A percentile compares a stretch with the other conserved stretches of the same genome.
Conservation (phyloP, 2,329 filamentous ascomycete genomes). For the Aspergillus udagawae region DNA sequence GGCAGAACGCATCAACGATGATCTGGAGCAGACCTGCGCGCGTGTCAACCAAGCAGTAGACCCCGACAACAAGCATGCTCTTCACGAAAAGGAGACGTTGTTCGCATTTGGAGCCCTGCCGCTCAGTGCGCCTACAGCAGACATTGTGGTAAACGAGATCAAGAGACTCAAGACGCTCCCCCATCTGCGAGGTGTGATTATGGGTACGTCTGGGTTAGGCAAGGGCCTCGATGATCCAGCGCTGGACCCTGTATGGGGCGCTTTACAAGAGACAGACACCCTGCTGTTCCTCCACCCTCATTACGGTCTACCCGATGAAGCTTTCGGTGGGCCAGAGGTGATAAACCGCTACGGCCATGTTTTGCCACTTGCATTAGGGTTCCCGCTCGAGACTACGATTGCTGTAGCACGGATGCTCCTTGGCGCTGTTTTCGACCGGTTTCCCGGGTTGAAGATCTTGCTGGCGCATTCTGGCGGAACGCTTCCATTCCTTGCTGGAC, state of each 20-base stretch:
- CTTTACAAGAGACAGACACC: slow-evolving; percentile 61
- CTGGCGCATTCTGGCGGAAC: slow-evolving; percentile 87
- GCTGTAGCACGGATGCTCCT: slow-evolving; percentile 83
- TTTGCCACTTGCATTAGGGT: slow-evolving; percentile 77
- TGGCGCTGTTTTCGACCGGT: slow-evolving; percentile 77
- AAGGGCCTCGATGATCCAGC: slow-evolving; percentile 72
- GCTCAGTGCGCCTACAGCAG: slow-evolving; percentile 61
- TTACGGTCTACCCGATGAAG: slow-evolving; percentile 76
- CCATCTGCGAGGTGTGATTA: slow-evolving; percentile 77
- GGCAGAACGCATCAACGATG: slow-evolving; percentile 69
- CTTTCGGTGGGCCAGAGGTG: slow-evolving; percentile 73
- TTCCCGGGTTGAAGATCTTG: slow-evolving; percentile 65
- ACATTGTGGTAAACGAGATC: slow-evolving; percentile 61
- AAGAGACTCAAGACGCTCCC: slow-evolving; percentile 57
- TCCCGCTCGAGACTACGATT: slow-evolving; percentile 90
- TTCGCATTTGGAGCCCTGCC: slow-evolving; percentile 83
- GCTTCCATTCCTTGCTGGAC: slow-evolving; percentile 79
- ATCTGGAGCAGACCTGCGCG: slow-evolving; percentile 69
- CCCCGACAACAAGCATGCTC: slow-evolving; percentile 13
- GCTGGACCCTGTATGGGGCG: slow-evolving; percentile 68
- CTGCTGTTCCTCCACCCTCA: slow-evolving; percentile 86
- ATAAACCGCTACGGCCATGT: slow-evolving; percentile 78
- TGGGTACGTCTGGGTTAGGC: slow-evolving; percentile 79
- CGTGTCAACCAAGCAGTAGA: slow-evolving; percentile 30
- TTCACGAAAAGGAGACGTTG: slow-evolving; percentile 58